Percentiles rank a stretch among this genome's conserved stretches.
Evolutionary conservation across 2,329 filamentous ascomycete genomes (phyloP).

Genomic region (Penicillium brevicompactum): DNA sequence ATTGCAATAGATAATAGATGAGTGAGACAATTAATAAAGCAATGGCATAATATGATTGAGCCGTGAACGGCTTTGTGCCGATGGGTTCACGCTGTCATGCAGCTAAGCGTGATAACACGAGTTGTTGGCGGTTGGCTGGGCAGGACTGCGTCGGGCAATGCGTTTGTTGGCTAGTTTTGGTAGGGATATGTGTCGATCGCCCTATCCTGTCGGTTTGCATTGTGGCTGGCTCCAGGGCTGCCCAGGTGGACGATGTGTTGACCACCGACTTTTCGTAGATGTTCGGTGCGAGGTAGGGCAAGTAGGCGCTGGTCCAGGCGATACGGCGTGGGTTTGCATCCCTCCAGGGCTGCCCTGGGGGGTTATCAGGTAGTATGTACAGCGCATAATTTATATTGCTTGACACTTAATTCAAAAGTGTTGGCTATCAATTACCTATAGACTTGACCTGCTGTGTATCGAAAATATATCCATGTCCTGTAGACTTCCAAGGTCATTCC

Average conservation of each 20-base stretch:
- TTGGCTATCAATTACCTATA: too few species aligned
- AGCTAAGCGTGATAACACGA: background rate
- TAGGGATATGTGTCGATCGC: background rate
- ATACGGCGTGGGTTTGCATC: too few species aligned
- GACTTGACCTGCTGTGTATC: too few species aligned
- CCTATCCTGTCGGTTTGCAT: background rate
- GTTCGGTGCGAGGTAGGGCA: too few species aligned
- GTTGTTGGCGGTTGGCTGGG: constrained; percentile 1
- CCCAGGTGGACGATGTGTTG: background rate
- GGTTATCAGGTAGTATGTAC: too few species aligned
- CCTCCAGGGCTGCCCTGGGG: too few species aligned
- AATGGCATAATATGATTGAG: constrained; percentile 1
- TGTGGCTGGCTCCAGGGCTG: background rate
- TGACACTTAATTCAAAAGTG: too few species aligned
- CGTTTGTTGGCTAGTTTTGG: background rate
- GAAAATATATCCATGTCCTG: too few species aligned
- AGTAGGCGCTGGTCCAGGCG: too few species aligned
- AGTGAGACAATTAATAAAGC: constrained; percentile 3
- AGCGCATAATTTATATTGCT: too few species aligned
- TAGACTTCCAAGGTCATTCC: too few species aligned
- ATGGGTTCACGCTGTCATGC: background rate
- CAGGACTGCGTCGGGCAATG: constrained; percentile 4
- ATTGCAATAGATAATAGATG: background rate
- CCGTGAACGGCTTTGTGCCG: background rate
- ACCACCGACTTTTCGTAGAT: background rate